Percentiles rank a stretch among this genome's conserved stretches.
phyloP scores from a whole-genome alignment of 345 rosid genomes.

The Gossypium raimondii region DNA sequence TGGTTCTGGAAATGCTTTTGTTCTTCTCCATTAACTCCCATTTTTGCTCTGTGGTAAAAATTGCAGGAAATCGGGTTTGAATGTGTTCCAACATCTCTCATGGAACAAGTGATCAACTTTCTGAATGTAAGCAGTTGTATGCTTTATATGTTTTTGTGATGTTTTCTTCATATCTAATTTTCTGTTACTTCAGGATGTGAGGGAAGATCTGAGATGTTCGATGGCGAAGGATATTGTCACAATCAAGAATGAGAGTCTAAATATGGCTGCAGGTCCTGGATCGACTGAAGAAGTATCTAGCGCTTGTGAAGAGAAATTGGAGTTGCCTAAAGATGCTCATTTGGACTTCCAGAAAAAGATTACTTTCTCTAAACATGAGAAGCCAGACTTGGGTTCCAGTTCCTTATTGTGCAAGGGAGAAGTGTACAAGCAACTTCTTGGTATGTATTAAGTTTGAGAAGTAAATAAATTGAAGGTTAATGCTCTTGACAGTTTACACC shows the following conservation, averaged over 20 bases:
- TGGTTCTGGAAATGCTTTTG: background rate
- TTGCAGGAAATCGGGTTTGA: constrained; percentile 82
- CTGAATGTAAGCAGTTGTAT: constrained; percentile 52
- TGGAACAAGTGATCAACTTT: constrained; percentile 86
- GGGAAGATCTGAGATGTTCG: constrained; percentile 86
- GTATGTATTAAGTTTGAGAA: constrained; percentile 30
- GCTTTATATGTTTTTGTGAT: constrained; percentile 1
- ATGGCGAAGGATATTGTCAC: constrained; percentile 81
- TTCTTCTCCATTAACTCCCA: background rate
- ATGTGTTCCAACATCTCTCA: constrained; percentile 86
- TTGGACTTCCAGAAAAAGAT: constrained; percentile 83
- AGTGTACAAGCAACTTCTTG: constrained; percentile 53
- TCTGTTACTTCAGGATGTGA: constrained; percentile 58
- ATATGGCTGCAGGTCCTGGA: constrained; percentile 37
- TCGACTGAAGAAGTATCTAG: constrained; percentile 22
- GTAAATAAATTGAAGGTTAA: background rate
- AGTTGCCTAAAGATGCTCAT: constrained; percentile 31
- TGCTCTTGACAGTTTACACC: background rate
- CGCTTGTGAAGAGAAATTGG: constrained; percentile 26
- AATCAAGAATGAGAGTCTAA: constrained; percentile 76
- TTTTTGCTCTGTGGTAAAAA: constrained; percentile 16
- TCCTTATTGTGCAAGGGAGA: constrained; percentile 41
- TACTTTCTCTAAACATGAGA: constrained; percentile 61
- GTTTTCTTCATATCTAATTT: constrained; percentile 28
- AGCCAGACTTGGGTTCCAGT: constrained; percentile 41